phyloP scores from a whole-genome alignment of 1,284 basidiomycete species.

The Fomitopsis betulina region DNA sequence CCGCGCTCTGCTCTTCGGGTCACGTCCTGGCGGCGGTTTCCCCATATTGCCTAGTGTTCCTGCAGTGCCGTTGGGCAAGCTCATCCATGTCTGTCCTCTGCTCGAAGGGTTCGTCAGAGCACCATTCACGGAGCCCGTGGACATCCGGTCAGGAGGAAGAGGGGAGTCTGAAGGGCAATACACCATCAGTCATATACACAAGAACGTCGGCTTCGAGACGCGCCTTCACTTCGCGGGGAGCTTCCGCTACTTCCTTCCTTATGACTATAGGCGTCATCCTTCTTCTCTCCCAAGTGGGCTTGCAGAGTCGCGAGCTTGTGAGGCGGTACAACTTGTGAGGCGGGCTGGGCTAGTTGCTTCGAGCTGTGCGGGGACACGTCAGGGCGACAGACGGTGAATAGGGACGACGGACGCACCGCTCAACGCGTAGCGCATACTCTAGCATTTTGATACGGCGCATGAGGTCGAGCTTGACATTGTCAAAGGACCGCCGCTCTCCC shows the following conservation, averaged over 20 bases:
- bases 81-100: conserved; percentile 46
- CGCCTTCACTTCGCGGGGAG: conserved; percentile 80
- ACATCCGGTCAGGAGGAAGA: conserved; percentile 62
- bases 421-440: conserved; percentile 91
- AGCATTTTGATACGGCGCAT: conserved; percentile 98
- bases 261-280: conserved; percentile 64
- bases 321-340: conserved; percentile 47
- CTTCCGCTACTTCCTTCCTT: conserved; percentile 75
- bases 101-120: conserved; percentile 41
- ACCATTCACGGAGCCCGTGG: conserved; percentile 44
- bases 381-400: conserved; percentile 16
- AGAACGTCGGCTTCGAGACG: conserved; percentile 17
- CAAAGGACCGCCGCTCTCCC: conserved; percentile 92
- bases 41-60: conserved; percentile 47
- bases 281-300: conserved; percentile 46
- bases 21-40: conserved; percentile 74
- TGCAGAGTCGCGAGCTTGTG: conserved; percentile 60
- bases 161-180: conserved; percentile 53
- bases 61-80: conserved; percentile 38
- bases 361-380: conserved; percentile 50
- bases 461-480: conserved; percentile 95
- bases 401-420: conserved; percentile 61
- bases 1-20: conserved; percentile 91
- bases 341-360: conserved; percentile 68
- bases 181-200: not conserved